Conservation (phyloP, 1,284 basidiomycete species). For the Flammula alnicola region DNA sequence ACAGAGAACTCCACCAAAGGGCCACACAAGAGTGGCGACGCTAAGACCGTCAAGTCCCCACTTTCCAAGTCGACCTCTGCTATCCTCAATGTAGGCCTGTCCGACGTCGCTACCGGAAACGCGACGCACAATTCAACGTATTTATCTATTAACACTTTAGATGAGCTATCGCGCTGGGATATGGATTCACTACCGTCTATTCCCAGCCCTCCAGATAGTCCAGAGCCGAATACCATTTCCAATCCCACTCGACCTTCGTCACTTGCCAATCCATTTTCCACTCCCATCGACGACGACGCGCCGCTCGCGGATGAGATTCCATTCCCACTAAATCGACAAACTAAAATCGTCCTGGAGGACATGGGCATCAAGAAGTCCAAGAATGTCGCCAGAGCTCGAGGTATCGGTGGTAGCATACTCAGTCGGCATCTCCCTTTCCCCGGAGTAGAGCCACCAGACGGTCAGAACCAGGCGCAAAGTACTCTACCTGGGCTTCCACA, state of each 20-base stretch:
- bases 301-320: constrained; percentile 22
- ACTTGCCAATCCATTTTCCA: constrained; percentile 18
- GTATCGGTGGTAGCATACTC: constrained; percentile 3
- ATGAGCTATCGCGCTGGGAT: constrained; percentile 29
- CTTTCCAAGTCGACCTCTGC: constrained; percentile 11
- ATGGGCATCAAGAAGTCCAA: constrained; percentile 28
- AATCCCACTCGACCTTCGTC: constrained; percentile 2
- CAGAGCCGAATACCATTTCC: constrained; percentile 1
- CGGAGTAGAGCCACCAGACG: constrained; percentile 4
- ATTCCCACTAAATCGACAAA: constrained; percentile 23
- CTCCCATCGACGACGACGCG: constrained; percentile 24
- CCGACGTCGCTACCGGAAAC: constrained; percentile 18
- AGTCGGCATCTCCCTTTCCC: constrained; percentile 9
- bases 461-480: not conserved
- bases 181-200: constrained; percentile 23
- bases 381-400: constrained; percentile 16
- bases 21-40: constrained; percentile 7
- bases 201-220: constrained; percentile 17
- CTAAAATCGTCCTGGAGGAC: constrained; percentile 24
- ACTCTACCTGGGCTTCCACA: constrained; percentile 12
- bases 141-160: constrained; percentile 24
- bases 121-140: constrained; percentile 19
- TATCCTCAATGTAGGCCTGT: constrained; percentile 26
- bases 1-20: constrained; percentile 5
- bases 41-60: constrained; percentile 4